Conservation (phyloP, 148 eudicot species). For the Nepenthes mirabilis region DNA sequence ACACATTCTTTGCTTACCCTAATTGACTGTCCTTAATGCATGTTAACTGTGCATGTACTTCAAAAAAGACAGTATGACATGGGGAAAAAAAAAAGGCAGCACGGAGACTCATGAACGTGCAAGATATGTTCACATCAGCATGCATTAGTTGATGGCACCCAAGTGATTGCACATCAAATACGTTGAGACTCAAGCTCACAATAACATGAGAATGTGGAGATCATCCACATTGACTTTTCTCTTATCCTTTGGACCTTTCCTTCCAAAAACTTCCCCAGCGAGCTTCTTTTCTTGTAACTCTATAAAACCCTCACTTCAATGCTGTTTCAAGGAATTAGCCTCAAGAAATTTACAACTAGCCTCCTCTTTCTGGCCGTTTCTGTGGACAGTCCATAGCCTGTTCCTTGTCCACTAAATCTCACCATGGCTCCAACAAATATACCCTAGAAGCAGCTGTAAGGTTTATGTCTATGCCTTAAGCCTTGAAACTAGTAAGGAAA, state of each 20-base stretch:
- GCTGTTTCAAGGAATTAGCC: constrained; percentile 70
- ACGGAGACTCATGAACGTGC: not conserved
- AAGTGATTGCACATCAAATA: not conserved
- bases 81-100: too few species aligned
- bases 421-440: constrained; percentile 89
- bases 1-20: too few species aligned
- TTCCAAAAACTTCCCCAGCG: constrained; percentile 60
- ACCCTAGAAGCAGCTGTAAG: constrained; percentile 77
- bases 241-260: constrained; percentile 46
- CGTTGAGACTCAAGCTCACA: constrained; percentile 14
- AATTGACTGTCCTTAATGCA: too few species aligned
- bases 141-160: not conserved
- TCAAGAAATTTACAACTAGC: constrained; percentile 40
- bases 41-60: too few species aligned
- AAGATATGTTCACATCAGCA: not conserved
- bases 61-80: too few species aligned
- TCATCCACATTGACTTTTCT: constrained; percentile 58
- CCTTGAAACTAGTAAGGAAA: constrained; percentile 82
- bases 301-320: constrained; percentile 73
- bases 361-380: constrained; percentile 79
- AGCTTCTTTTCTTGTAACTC: constrained; percentile 69
- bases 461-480: constrained; percentile 76
- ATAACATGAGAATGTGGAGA: constrained; percentile 58
- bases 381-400: constrained; percentile 95
- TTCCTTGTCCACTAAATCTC: constrained; percentile 92